Evolutionary conservation across 1,284 basidiomycete species (phyloP), one percentile per base, ranked within the genome.

Genomic region (Boletus smithii): DNA sequence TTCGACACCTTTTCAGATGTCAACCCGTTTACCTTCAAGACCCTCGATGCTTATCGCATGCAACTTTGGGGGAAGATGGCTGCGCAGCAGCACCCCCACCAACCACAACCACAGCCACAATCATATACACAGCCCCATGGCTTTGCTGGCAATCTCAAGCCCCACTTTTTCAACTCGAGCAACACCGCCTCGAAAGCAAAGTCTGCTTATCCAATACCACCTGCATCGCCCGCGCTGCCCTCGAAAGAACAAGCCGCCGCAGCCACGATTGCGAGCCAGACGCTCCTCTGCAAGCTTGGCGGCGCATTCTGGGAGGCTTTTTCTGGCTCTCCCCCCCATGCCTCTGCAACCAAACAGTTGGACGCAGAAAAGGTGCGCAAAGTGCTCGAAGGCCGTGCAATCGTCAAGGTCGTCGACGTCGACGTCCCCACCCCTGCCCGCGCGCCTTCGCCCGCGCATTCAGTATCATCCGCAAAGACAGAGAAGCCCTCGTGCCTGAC

Each of bases 1-100:
- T 85, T 87, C 60, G 82, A 87, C 45, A 71, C 80, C 4, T 92
- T 90, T 65, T 74, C 85, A 30, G 88, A 91, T 53, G 66, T 75
- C 52, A 90, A 88, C 56, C 80, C 84, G 4, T 91, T 91, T 69
- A 88, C 84, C 5, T 78, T 91, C 72, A 90, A 89, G 73, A 82
- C 79, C 8, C 73, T 92, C 60, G 91, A 94, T 69, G 77, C 81
- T 65, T 92, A 85, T 59, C 79, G 91, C 29, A 90, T 91, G 85
- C 91, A 93, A 57, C 74, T 93, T 2, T 93, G 90, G 91, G 80
- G 81, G 30, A 81, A 85, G 67, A 86, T 93, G 78, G 88, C 88
- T 0, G 67, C 73, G 26, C 73, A 73, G 41, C 68, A 69, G 29
- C 65, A 69, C 20, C 57, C 57, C 3, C 71, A 72, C 42, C 63